Percentiles rank a stretch among this genome's conserved stretches.
These are phyloP conservation scores for Dalbergia cochinchinensis DNA, from an alignment of 306 rosid genomes.

Conservation along the genomic window DNA sequence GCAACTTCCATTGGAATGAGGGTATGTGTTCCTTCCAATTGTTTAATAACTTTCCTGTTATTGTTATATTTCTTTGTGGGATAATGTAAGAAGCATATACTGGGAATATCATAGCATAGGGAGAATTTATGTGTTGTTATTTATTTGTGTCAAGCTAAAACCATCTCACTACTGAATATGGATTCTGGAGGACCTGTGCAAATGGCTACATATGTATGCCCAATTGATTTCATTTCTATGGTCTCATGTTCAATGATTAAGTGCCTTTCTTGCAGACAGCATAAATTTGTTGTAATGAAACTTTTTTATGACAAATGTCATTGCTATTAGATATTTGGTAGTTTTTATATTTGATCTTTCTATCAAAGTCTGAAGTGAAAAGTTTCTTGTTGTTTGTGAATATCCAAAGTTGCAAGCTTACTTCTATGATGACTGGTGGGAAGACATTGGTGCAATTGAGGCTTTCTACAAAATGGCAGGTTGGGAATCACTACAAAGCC, in stretches of 20 bases:
- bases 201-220: conserved; percentile 6
- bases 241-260: neutral
- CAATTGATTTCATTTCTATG: neutral
- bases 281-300: neutral
- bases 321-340: neutral
- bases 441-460: conserved; percentile 98
- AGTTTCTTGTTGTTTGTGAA: conserved; percentile 20
- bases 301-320: neutral
- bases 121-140: neutral
- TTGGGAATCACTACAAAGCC: conserved; percentile 97
- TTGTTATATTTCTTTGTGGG: neutral
- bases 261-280: neutral
- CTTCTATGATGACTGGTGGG: conserved; percentile 98
- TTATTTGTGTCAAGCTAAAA: conserved; percentile 6
- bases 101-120: neutral
- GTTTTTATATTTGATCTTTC: conserved; percentile 11
- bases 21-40: conserved; percentile 56
- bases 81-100: neutral
- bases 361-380: neutral
- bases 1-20: conserved; percentile 93
- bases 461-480: conserved; percentile 97
- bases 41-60: neutral
- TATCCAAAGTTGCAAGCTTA: conserved; percentile 88
- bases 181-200: neutral
- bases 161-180: neutral